Evolutionary conservation across 2,329 filamentous ascomycete species (phyloP).

Genomic region (Coniochaeta sp.): DNA sequence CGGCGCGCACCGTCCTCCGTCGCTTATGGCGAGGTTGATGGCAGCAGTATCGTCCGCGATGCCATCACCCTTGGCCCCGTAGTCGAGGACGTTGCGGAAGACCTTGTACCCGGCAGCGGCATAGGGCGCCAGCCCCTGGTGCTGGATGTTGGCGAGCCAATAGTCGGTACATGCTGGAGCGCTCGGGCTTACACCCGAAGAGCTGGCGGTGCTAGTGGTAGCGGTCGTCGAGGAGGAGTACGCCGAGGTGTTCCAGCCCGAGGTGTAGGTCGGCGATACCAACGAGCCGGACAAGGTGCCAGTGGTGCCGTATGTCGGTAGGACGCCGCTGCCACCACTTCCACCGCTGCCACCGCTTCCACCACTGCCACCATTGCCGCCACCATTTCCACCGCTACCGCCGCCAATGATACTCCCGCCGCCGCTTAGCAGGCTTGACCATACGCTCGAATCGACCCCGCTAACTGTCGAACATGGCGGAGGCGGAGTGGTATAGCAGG

Average conservation of each 20-base stretch:
- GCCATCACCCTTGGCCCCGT: slow-evolving; percentile 17
- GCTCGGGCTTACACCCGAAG: neutral
- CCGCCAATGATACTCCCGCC: neutral
- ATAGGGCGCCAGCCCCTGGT: slow-evolving; percentile 17
- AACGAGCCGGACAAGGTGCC: neutral
- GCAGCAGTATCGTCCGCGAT: slow-evolving; percentile 16
- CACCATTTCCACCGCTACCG: neutral
- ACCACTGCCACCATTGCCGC: neutral
- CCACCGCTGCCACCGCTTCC: neutral
- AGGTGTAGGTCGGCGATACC: neutral
- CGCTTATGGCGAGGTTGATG: slow-evolving; percentile 18
- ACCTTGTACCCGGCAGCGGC: slow-evolving; percentile 13
- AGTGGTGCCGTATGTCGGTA: neutral
- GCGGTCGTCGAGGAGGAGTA: neutral
- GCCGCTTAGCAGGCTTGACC: neutral
- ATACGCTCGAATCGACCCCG: neutral
- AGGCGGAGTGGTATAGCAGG: slow-evolving; percentile 6
- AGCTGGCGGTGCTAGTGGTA: neutral
- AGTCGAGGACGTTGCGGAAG: slow-evolving; percentile 19
- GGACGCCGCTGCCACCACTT: neutral
- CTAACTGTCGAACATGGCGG: slow-evolving; percentile 4
- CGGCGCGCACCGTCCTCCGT: slow-evolving; percentile 14
- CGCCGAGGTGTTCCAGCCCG: neutral
- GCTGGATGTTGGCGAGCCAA: slow-evolving; percentile 17
- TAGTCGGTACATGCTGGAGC: slow-evolving; percentile 14